phyloP scores from a whole-genome alignment of 2,329 filamentous ascomycete species.

The Coniochaeta pulveracea region DNA sequence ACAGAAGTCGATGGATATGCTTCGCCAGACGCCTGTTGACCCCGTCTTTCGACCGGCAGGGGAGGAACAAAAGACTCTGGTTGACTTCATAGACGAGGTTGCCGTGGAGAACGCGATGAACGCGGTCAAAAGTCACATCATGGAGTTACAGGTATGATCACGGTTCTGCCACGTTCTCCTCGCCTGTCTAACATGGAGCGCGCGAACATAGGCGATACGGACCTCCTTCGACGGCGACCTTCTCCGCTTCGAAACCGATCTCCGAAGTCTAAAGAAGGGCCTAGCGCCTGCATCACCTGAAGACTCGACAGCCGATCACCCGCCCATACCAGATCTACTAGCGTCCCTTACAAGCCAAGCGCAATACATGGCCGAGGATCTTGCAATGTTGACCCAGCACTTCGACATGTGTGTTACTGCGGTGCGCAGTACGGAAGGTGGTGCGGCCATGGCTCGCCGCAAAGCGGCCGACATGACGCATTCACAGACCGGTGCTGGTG shows the following conservation, averaged over 20 bases:
- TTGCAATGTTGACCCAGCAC: conserved; percentile 73
- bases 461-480: conserved; percentile 54
- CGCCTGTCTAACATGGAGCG: too few species aligned
- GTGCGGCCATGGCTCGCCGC: conserved; percentile 54
- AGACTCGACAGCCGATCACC: conserved; percentile 21
- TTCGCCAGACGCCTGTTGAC: conserved; percentile 55
- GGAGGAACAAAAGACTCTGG: conserved; percentile 49
- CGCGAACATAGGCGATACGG: conserved; percentile 42
- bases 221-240: conserved; percentile 68
- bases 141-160: conserved; percentile 49
- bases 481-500: conserved; percentile 25
- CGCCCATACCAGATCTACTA: conserved; percentile 41
- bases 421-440: conserved; percentile 79
- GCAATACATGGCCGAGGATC: conserved; percentile 67
- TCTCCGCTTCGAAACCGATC: conserved; percentile 61
- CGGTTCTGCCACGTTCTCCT: too few species aligned
- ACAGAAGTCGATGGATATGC: conserved; percentile 52
- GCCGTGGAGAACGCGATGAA: conserved; percentile 55
- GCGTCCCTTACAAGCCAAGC: conserved; percentile 60
- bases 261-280: conserved; percentile 53
- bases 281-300: conserved; percentile 19
- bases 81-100: conserved; percentile 68
- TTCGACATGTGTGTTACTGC: conserved; percentile 91
- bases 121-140: conserved; percentile 59
- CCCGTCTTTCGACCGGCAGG: conserved; percentile 46